phyloP scores from a whole-genome alignment of 768 basidiomycete genomes.

The Kwoniella dejecticola region DNA sequence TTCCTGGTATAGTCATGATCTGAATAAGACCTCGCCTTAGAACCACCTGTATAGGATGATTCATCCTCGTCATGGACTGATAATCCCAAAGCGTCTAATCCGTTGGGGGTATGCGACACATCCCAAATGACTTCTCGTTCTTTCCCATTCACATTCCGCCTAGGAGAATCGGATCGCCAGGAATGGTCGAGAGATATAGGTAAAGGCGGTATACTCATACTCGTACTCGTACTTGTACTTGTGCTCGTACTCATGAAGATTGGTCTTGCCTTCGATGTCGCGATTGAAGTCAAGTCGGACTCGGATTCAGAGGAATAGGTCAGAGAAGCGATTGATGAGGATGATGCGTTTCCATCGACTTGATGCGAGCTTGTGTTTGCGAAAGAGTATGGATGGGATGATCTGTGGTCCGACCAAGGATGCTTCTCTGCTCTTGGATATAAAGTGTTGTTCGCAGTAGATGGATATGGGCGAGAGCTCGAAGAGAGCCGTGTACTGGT shows the following conservation, averaged over 20 bases:
- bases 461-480: background rate
- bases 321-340: background rate
- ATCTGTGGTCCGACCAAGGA: background rate
- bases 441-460: background rate
- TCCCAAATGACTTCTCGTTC: conserved; percentile 19
- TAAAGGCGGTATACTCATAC: background rate
- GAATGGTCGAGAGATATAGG: background rate
- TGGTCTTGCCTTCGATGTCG: no score
- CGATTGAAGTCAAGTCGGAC: no score
- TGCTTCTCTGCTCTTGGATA: background rate
- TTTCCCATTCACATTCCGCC: background rate
- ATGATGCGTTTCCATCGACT: background rate
- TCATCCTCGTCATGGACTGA: background rate
- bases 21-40: no score
- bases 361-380: background rate
- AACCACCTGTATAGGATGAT: background rate
- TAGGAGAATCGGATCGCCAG: background rate
- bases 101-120: background rate
- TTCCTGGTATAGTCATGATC: no score
- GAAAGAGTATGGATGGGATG: no score
- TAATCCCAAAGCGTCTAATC: conserved; percentile 5
- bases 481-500: background rate
- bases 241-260: background rate
- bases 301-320: background rate
- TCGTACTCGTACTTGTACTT: background rate